Base-by-base conservation (phyloP, 164 flowering plant genomes). In the Magnolia kwangsiensis region DNA sequence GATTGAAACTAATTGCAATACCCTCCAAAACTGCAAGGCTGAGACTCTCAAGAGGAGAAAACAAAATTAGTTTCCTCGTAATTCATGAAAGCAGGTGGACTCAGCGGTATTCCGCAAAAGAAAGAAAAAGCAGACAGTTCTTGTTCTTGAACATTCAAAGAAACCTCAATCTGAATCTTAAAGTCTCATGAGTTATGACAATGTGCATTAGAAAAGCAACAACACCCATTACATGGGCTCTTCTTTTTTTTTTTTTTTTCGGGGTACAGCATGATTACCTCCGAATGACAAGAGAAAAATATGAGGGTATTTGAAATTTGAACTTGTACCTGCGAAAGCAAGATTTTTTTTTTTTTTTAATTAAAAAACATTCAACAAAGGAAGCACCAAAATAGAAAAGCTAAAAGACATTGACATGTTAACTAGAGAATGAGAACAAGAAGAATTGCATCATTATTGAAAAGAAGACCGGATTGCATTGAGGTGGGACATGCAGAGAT, bases 21-120 rank as follows among this genome's bases (percentile, higher is more conserved):
- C 99, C 99, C 86, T 96, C 99, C 81, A 96, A 78, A 70, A 96
- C 99, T 75, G 97, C 98, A 81, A 96, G 94, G 81, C 99, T 96
- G 85, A 65, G 67, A 83, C 24, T 80, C 21, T 27, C 37, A 68
- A 75, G 58, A 65, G 55, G 24, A 72, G 14, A 73, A 75, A 18
- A 21, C 55, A 18, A 75, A 19, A 63, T 50, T 49, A 77, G 21
- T 51, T 19, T 29, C 19, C 23, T 50, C n/a, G 6, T 18, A 29
- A 21, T 24, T 71, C 6, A 23, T 4, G 24, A 19, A 21, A 51
- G 77, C 51, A 27, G 8, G 13, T 67, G 50, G 72, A 55, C 16
- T 11, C 61, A 55, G 1, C 61, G 14, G 18, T 11, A 55, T 37
- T 37, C 45, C 16, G 61, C 61, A 55, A 55, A 55, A 11, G 18